These are phyloP conservation scores for Solanum verrucosum DNA, from an alignment of 257 asterid genomes.

Conservation along the genomic window DNA sequence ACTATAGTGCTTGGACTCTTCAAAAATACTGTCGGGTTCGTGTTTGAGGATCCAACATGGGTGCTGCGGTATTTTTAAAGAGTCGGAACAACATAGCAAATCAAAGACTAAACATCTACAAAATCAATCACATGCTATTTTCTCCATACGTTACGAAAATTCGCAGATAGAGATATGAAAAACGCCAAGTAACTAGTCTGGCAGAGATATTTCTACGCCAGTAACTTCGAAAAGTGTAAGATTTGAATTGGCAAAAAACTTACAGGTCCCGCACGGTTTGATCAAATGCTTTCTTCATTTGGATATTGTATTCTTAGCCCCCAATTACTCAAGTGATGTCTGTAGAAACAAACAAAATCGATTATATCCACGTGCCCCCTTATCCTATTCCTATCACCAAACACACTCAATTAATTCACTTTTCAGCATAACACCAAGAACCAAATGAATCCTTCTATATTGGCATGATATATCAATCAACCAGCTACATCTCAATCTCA, in stretches of 20 bases:
- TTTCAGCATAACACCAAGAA: not conserved
- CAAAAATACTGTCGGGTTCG: not conserved
- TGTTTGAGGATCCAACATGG: not conserved
- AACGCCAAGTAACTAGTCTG: not conserved
- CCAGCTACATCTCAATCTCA: not conserved
- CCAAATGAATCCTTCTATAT: not conserved
- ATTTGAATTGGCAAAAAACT: constrained; percentile 22
- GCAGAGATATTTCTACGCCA: not conserved
- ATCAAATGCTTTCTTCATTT: constrained; percentile 80
- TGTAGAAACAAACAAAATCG: not conserved
- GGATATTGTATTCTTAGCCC: not conserved
- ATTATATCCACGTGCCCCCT: not conserved
- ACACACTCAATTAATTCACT: not conserved
- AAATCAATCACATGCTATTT: not conserved
- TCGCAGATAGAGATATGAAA: not conserved
- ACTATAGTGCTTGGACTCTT: not conserved
- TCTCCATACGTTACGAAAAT: not conserved
- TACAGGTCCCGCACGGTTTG: constrained; percentile 85
- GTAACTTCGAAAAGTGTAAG: not conserved
- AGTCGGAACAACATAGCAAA: not conserved
- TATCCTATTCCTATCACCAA: not conserved
- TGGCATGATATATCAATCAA: not conserved
- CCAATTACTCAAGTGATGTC: not conserved
- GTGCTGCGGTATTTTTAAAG: not conserved
- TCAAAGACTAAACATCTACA: not conserved